phyloP scores from a whole-genome alignment of 192 early-diverging fungal genomes.

The Spinellus fusiger region DNA sequence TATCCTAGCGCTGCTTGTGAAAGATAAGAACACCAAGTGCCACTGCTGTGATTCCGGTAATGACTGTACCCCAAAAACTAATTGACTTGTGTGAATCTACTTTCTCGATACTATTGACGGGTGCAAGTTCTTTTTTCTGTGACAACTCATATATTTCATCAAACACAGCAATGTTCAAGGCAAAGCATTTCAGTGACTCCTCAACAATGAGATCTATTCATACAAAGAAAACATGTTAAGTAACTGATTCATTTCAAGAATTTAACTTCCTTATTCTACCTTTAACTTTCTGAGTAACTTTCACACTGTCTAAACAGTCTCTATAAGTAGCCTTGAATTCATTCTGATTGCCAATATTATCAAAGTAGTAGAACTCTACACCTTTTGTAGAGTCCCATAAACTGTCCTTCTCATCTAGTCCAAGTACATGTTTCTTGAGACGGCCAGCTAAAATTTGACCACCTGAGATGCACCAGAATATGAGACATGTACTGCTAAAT shows the following conservation, averaged over 20 bases:
- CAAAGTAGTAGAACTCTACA: constrained; percentile 47
- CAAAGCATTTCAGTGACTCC: constrained; percentile 23
- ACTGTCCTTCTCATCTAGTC: constrained; percentile 34
- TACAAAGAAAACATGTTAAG: neutral
- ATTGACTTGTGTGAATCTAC: neutral
- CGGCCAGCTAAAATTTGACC: constrained; percentile 49
- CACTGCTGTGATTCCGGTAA: constrained; percentile 1
- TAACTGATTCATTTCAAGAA: neutral
- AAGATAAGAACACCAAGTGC: constrained; percentile 14
- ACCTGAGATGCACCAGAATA: constrained; percentile 17
- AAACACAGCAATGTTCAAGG: constrained; percentile 32
- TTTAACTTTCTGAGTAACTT: constrained; percentile 31
- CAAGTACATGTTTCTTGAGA: constrained; percentile 40
- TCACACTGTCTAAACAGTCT: constrained; percentile 36
- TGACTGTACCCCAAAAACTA: constrained; percentile 1
- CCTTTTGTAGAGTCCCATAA: constrained; percentile 32
- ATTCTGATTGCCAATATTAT: constrained; percentile 33
- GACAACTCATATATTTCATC: constrained; percentile 25
- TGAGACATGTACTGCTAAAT: neutral
- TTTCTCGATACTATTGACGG: neutral
- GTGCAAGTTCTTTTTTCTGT: constrained; percentile 5
- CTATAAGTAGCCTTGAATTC: constrained; percentile 50
- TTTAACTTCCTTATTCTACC: constrained; percentile 3
- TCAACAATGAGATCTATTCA: constrained; percentile 19
- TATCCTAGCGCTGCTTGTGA: constrained; percentile 6